Percentiles rank a stretch among this genome's conserved stretches.
phyloP scores from a whole-genome alignment of 306 rosid genomes.

The Fragaria nilgerrensis region DNA sequence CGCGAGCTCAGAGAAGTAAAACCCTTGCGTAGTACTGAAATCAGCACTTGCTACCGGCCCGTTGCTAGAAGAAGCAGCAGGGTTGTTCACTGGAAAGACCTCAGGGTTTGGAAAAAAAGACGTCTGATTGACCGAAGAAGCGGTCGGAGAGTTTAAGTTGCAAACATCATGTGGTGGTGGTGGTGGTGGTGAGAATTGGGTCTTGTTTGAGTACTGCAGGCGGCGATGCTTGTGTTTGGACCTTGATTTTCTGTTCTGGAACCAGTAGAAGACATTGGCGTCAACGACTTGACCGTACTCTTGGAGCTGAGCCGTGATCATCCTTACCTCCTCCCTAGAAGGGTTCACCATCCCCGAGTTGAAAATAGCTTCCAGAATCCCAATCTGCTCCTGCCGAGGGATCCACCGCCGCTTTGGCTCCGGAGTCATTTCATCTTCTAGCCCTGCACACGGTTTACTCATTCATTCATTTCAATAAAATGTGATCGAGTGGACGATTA shows the following conservation, averaged over 20 bases:
- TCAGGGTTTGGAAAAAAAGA: slow-evolving; percentile 30
- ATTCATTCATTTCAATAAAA: not conserved
- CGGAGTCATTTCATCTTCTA: slow-evolving; percentile 73
- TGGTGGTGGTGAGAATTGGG: slow-evolving; percentile 33
- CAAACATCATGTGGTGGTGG: slow-evolving; percentile 31
- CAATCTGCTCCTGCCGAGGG: slow-evolving; percentile 88
- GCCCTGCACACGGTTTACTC: slow-evolving; percentile 40
- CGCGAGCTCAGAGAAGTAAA: slow-evolving; percentile 69
- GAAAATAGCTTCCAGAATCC: slow-evolving; percentile 87
- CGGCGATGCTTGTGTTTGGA: slow-evolving; percentile 95
- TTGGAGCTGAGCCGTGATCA: slow-evolving; percentile 82
- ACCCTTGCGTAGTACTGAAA: slow-evolving; percentile 40
- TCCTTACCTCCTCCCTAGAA: slow-evolving; percentile 87
- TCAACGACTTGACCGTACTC: slow-evolving; percentile 97
- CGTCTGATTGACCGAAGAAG: slow-evolving; percentile 39
- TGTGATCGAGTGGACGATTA: not conserved
- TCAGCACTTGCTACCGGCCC: slow-evolving; percentile 4
- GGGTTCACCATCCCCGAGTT: slow-evolving; percentile 98
- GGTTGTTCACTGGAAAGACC: slow-evolving; percentile 38
- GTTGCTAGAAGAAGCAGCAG: not conserved
- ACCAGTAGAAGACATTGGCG: slow-evolving; percentile 97
- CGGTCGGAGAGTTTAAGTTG: slow-evolving; percentile 39
- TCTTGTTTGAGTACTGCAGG: slow-evolving; percentile 42
- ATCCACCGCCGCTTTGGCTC: slow-evolving; percentile 98
- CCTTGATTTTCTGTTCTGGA: slow-evolving; percentile 92